Conservation (phyloP, 768 basidiomycete genomes). For the Cystofilobasidium macerans region DNA sequence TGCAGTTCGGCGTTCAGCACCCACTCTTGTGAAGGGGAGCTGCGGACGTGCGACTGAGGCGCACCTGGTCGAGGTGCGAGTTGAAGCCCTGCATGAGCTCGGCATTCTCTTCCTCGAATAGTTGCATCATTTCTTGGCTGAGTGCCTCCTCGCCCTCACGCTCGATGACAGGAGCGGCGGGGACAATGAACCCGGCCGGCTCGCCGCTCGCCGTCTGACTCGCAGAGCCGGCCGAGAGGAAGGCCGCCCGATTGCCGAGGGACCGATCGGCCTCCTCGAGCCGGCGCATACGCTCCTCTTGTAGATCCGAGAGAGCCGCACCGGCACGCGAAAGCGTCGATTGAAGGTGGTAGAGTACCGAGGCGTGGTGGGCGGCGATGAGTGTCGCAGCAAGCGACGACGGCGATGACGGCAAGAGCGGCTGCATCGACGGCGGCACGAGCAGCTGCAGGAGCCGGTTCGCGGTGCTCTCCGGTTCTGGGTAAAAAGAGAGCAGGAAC, state of each 20-base stretch:
- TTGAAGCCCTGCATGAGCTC: slow-evolving; percentile 8
- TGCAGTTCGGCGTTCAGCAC: too few relatives aligned
- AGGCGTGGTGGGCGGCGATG: slow-evolving; percentile 79
- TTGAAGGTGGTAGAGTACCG: slow-evolving; percentile 82
- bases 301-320: slow-evolving; percentile 69
- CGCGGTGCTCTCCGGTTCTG: slow-evolving; percentile 25
- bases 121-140: neutral
- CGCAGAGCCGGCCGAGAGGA: neutral
- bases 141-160: slow-evolving; percentile 1
- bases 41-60: neutral
- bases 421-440: slow-evolving; percentile 52
- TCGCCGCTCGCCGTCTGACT: neutral
- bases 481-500: neutral
- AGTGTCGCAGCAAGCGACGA: slow-evolving; percentile 51
- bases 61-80: slow-evolving; percentile 9
- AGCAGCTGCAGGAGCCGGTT: slow-evolving; percentile 34
- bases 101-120: slow-evolving; percentile 10
- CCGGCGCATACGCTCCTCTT: slow-evolving; percentile 83
- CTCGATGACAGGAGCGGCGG: slow-evolving; percentile 3
- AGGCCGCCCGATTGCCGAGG: neutral
- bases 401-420: slow-evolving; percentile 51
- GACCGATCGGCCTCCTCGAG: slow-evolving; percentile 50
- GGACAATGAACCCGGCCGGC: neutral
- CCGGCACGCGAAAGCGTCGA: slow-evolving; percentile 67
- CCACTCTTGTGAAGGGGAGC: neutral